These are phyloP conservation scores for Magnolia kwangsiensis DNA, from an alignment of 164 flowering plant species.

Conservation along the genomic window DNA sequence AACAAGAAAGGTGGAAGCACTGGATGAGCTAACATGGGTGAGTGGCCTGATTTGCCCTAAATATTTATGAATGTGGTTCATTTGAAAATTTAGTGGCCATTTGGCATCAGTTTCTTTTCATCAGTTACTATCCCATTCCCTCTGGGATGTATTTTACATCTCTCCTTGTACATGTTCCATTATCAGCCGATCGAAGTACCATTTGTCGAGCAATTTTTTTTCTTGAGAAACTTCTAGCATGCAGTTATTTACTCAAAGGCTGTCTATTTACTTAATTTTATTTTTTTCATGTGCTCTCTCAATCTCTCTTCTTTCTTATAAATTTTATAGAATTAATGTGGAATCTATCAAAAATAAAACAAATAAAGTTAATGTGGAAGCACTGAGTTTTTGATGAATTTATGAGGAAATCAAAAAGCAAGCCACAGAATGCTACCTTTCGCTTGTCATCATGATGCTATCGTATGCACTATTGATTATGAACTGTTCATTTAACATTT, in stretches of 20 bases:
- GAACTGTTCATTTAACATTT: no score
- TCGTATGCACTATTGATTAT: no score
- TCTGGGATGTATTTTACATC: not conserved
- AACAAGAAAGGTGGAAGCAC: slow-evolving; percentile 61
- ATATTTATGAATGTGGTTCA: not conserved
- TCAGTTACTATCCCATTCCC: not conserved
- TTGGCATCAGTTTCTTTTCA: not conserved
- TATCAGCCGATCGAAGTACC: not conserved
- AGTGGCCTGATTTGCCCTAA: not conserved
- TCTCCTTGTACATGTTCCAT: not conserved
- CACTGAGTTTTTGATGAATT: no score
- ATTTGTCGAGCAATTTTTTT: not conserved
- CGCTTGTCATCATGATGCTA: no score
- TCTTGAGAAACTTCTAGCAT: not conserved
- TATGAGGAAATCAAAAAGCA: no score
- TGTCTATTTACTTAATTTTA: not conserved
- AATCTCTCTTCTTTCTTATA: no score
- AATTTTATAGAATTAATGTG: no score
- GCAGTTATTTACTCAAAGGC: not conserved
- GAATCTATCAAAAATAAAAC: no score
- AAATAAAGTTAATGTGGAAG: no score
- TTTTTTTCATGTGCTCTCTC: not conserved
- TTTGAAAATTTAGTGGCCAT: no score
- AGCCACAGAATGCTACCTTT: no score
- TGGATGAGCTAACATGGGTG: slow-evolving; percentile 84